Conservation (phyloP, 208 protist species). For the Leptomonas seymouri region DNA sequence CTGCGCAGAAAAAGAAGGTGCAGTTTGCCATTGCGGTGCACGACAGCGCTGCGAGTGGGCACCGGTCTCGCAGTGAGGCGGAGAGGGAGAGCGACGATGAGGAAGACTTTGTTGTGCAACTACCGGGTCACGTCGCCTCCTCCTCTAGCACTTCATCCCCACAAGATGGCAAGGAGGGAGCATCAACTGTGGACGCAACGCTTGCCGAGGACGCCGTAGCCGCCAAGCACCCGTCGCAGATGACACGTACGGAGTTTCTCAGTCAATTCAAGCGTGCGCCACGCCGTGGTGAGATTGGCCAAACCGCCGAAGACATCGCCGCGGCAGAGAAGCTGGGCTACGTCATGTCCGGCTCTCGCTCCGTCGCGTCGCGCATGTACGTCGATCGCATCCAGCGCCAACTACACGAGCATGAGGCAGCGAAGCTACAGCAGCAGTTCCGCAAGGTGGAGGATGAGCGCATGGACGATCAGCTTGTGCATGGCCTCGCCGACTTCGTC, state of each 20-base stretch:
- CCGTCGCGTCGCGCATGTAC: conserved; percentile 80
- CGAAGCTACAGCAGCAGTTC: conserved; percentile 89
- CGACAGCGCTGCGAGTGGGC: not conserved
- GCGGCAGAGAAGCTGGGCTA: conserved; percentile 85
- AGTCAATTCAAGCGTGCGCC: conserved; percentile 88
- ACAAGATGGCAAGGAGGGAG: not conserved
- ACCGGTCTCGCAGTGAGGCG: not conserved
- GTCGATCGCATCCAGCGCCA: conserved; percentile 87
- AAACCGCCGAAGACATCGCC: conserved; percentile 77
- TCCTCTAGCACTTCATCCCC: not conserved
- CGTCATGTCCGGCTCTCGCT: conserved; percentile 92
- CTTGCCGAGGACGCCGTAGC: conserved; percentile 3
- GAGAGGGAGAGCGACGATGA: conserved; percentile 39
- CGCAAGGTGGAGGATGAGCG: conserved; percentile 86
- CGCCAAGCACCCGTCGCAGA: conserved; percentile 87
- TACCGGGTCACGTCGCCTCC: not conserved
- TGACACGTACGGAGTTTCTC: conserved; percentile 88
- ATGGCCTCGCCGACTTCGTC: conserved; percentile 58
- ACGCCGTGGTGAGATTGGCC: conserved; percentile 86
- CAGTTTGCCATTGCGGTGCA: conserved; percentile 16
- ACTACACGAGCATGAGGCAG: conserved; percentile 88
- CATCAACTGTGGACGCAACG: not conserved
- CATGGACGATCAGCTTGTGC: conserved; percentile 71
- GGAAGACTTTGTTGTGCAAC: conserved; percentile 47
- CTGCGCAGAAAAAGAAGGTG: conserved; percentile 6